Evolutionary conservation across 805 yeast genomes (phyloP).

Genomic region (Candida montana): DNA sequence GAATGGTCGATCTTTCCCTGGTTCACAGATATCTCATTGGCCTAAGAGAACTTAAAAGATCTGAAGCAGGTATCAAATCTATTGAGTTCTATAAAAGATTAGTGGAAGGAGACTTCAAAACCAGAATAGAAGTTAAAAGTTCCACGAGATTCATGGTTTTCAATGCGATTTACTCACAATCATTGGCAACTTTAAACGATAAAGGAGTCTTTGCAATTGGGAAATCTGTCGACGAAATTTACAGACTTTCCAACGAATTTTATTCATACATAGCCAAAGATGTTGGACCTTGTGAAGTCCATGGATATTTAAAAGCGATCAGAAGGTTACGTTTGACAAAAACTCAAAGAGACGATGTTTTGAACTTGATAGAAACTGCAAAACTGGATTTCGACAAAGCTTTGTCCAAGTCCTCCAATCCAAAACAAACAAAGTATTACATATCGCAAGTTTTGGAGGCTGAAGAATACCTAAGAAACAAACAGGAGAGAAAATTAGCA

Average conservation of each 20-base stretch:
- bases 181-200: slow-evolving; percentile 16
- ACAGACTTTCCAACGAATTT: slow-evolving; percentile 15
- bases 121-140: slow-evolving; percentile 10
- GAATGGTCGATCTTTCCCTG: slow-evolving; percentile 15
- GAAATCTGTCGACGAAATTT: slow-evolving; percentile 13
- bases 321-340: slow-evolving; percentile 19
- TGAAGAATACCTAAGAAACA: slow-evolving; percentile 11
- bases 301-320: slow-evolving; percentile 21
- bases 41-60: slow-evolving; percentile 7
- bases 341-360: slow-evolving; percentile 13
- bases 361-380: slow-evolving; percentile 10
- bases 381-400: slow-evolving; percentile 13
- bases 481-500: slow-evolving; percentile 14
- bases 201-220: slow-evolving; percentile 19
- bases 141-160: slow-evolving; percentile 22
- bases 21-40: slow-evolving; percentile 18
- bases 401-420: slow-evolving; percentile 2
- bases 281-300: slow-evolving; percentile 15
- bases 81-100: slow-evolving; percentile 16
- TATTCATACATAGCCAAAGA: slow-evolving; percentile 4
- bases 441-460: slow-evolving; percentile 11
- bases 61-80: slow-evolving; percentile 13
- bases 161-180: slow-evolving; percentile 18
- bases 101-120: slow-evolving; percentile 1
- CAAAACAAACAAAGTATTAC: slow-evolving; percentile 5